Base-by-base conservation (phyloP, 805 yeast species). In the Tetrapisispora fleetii region DNA sequence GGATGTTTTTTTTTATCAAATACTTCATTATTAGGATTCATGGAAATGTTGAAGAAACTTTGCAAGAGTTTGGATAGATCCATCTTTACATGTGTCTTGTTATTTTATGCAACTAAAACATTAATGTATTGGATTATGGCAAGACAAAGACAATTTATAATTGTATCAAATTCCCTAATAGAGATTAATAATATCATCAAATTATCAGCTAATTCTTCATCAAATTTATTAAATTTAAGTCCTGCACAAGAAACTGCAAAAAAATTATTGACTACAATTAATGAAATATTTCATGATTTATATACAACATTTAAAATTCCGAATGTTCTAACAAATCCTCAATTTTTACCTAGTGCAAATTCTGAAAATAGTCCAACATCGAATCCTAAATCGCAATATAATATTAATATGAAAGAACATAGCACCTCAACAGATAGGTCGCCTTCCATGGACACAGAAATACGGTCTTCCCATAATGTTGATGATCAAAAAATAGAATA, bases 121-220 rank as follows among this genome's bases (percentile, higher is more conserved):
- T 53, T 78, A 8, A 64, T 67, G 50, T 62, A 67, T 38, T 80
- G 85, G 84, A 66, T 76, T 2, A 57, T 72, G 48, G 67, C 78
- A 13, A 67, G 78, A 52, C 75, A 81, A 0, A 47, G 54, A 5
- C 80, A 78, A 45, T 78, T 67, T 50, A 46, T 70, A 17, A 60
- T 58, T 24, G 54, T 58, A 2, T 47, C 49, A 27, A 46, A 47
- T 13, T 40, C 46, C 9, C 37, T 54, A 16, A 43, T 32, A 22
- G 46, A 43, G 4, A 10, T 40, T 5, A 30, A 41, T 11, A 16
- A 41, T 30, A 19, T 41, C 3, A 41, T 30, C 10, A 41, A 41
- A 28, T 30, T 27, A 22, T n/a, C 44, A 18, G 30, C 18, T 14
- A 28, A 4, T 19, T 30, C 27, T 10, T 16, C 43, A 27, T 10